phyloP scores from a whole-genome alignment of 2,329 filamentous ascomycete genomes.

The Aspergillus sp. region DNA sequence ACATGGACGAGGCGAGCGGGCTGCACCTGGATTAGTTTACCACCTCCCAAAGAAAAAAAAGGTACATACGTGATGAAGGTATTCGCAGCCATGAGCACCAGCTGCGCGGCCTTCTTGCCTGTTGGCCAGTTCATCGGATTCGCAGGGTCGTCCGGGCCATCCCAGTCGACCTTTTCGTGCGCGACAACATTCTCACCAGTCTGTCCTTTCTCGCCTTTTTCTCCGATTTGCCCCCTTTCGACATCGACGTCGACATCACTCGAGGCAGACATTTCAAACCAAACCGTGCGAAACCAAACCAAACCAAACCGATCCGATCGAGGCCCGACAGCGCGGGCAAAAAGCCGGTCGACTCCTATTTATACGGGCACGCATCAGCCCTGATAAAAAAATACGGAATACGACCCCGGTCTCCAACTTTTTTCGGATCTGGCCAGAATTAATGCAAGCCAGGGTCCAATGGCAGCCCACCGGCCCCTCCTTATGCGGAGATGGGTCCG shows the following conservation, averaged over 20 bases:
- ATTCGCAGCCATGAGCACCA: conserved; percentile 23
- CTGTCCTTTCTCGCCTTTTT: background rate
- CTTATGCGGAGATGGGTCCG: background rate
- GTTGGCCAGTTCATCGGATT: conserved; percentile 35
- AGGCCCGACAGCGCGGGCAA: background rate
- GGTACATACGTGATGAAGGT: conserved; percentile 24
- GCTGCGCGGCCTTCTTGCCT: conserved; percentile 22
- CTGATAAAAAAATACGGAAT: background rate
- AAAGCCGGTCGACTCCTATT: background rate
- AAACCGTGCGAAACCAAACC: too few relatives aligned
- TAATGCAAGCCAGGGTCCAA: background rate
- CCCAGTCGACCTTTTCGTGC: conserved; percentile 15
- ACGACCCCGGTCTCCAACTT: background rate
- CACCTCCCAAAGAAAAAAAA: too few relatives aligned
- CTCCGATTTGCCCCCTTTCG: background rate
- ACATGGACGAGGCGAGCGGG: conserved; percentile 30
- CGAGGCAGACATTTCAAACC: background rate
- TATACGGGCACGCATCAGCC: background rate
- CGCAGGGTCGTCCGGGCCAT: conserved; percentile 30
- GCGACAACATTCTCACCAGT: background rate
- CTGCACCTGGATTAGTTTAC: conserved; percentile 1
- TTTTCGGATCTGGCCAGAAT: background rate
- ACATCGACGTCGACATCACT: background rate
- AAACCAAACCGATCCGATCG: background rate
- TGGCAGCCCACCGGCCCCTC: background rate